phyloP scores from a whole-genome alignment of 768 basidiomycete species.

The Lactarius akahatsu region DNA sequence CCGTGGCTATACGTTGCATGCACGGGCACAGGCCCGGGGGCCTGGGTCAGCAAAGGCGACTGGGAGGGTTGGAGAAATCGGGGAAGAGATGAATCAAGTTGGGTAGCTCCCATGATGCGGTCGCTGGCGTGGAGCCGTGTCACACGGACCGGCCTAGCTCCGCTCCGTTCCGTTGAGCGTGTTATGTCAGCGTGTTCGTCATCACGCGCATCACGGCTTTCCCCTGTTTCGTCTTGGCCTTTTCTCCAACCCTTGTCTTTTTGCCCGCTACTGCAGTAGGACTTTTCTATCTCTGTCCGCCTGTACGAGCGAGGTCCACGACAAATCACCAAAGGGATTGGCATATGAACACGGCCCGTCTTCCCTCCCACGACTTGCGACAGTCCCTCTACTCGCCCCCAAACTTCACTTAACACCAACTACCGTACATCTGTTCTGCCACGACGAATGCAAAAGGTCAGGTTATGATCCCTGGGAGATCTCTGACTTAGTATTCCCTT shows the following conservation, averaged over 20 bases:
- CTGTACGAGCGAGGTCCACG: constrained; percentile 53
- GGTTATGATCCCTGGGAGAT: constrained; percentile 34
- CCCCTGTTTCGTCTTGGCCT: constrained; percentile 19
- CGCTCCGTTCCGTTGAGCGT: not conserved
- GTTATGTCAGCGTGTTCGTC: too few species aligned
- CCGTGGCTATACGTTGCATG: constrained; percentile 40
- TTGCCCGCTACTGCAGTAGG: too few species aligned
- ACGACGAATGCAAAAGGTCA: not conserved
- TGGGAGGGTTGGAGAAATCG: constrained; percentile 26
- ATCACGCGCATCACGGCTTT: not conserved
- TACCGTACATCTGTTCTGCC: constrained; percentile 50
- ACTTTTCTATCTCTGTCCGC: constrained; percentile 44
- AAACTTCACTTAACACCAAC: constrained; percentile 74
- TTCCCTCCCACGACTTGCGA: too few species aligned
- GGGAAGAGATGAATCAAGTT: constrained; percentile 12
- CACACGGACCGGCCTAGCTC: too few species aligned
- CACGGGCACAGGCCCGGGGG: constrained; percentile 13
- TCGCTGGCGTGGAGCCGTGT: too few species aligned
- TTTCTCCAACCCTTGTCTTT: not conserved
- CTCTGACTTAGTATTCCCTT: constrained; percentile 64
- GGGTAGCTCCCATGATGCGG: too few species aligned
- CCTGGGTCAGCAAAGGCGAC: not conserved
- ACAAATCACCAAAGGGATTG: constrained; percentile 52
- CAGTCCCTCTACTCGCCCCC: constrained; percentile 55
- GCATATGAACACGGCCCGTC: constrained; percentile 56